phyloP scores from a whole-genome alignment of 1,139 yeast genomes.

The Blastobotrys persicus region DNA sequence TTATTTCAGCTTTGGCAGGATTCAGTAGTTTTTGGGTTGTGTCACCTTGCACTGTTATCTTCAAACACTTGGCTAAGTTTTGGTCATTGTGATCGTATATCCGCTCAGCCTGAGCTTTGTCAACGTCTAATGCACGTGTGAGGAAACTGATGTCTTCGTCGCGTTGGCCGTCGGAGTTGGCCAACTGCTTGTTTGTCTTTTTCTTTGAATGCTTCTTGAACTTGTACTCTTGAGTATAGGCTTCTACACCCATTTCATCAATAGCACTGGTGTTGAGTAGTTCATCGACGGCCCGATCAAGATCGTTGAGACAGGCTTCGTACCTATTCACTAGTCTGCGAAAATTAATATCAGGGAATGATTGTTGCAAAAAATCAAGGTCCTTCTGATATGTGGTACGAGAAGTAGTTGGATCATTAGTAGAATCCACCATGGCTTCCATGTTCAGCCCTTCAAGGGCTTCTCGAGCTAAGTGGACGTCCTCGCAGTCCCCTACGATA shows the following conservation, averaged over 20 bases:
- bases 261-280: constrained; percentile 26
- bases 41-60: background rate
- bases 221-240: constrained; percentile 7
- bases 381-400: constrained; percentile 8
- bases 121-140: constrained; percentile 7
- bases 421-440: constrained; percentile 15
- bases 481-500: constrained; percentile 12
- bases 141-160: constrained; percentile 16
- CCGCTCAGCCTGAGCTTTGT: background rate
- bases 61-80: constrained; percentile 13
- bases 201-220: constrained; percentile 6
- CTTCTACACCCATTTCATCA: constrained; percentile 19
- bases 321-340: constrained; percentile 22
- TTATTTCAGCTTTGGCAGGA: background rate
- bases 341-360: constrained; percentile 28
- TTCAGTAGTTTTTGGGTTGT: background rate
- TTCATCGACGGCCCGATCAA: constrained; percentile 27
- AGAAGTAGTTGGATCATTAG: background rate
- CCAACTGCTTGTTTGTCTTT: background rate
- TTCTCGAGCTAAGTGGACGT: constrained; percentile 9
- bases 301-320: constrained; percentile 22
- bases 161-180: background rate
- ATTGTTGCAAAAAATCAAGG: constrained; percentile 22
- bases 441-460: constrained; percentile 13
- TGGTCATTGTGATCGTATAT: constrained; percentile 8